Percentiles rank a stretch among this genome's conserved stretches.
phyloP scores from a whole-genome alignment of 352 stramenopile genomes.

The Globisporangium takayamanum region DNA sequence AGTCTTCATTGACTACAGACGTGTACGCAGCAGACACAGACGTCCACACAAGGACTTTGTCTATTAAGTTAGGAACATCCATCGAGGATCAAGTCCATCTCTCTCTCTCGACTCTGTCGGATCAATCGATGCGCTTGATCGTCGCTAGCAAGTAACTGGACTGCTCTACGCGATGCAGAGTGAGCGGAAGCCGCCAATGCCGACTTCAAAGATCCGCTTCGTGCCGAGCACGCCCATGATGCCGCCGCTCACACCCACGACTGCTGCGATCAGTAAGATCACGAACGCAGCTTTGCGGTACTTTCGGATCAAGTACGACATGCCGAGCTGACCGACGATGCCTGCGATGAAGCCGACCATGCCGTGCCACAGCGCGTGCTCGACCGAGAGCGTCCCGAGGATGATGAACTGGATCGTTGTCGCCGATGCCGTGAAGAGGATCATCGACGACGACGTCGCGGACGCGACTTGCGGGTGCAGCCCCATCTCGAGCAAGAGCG shows the following conservation, averaged over 20 bases:
- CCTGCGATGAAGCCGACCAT: slow-evolving; percentile 90
- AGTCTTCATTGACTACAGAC: neutral
- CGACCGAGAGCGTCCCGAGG: slow-evolving; percentile 86
- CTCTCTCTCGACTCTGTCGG: neutral
- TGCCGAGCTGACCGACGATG: slow-evolving; percentile 86
- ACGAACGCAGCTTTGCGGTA: slow-evolving; percentile 81
- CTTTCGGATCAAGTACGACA: slow-evolving; percentile 90
- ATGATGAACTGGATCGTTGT: slow-evolving; percentile 94
- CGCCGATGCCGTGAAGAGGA: slow-evolving; percentile 92
- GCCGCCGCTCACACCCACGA: slow-evolving; percentile 61
- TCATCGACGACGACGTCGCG: slow-evolving; percentile 90
- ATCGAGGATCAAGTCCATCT: neutral
- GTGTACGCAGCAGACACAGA: too few relatives aligned
- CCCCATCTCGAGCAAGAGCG: slow-evolving; percentile 87
- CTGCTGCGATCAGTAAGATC: slow-evolving; percentile 64
- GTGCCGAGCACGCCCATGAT: slow-evolving; percentile 73
- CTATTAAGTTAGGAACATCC: too few relatives aligned
- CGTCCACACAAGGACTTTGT: too few relatives aligned
- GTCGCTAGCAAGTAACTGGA: neutral
- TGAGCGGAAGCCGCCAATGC: slow-evolving; percentile 66
- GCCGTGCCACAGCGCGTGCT: slow-evolving; percentile 90
- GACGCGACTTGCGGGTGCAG: slow-evolving; percentile 82
- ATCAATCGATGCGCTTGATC: neutral
- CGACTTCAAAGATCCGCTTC: slow-evolving; percentile 45
- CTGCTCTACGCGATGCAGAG: slow-evolving; percentile 33